Percentiles rank a stretch among this genome's conserved stretches.
Evolutionary conservation across 2,329 filamentous ascomycete species (phyloP).

Genomic region (Neofusicoccum laricinum): DNA sequence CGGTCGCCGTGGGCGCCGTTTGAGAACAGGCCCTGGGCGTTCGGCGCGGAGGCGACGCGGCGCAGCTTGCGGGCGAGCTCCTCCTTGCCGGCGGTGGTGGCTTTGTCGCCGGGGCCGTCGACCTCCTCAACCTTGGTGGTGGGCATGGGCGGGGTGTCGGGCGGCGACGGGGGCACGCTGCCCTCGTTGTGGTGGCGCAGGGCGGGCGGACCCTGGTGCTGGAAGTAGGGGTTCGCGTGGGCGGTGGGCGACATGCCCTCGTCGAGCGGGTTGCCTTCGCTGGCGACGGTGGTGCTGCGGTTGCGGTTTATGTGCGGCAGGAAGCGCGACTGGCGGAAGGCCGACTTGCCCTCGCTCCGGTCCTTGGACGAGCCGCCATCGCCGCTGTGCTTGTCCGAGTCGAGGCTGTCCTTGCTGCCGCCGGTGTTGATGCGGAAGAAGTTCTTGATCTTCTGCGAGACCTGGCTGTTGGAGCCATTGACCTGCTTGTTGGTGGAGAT

Average conservation of each 20-base stretch:
- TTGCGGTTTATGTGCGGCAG: conserved; percentile 84
- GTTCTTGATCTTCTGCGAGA: conserved; percentile 65
- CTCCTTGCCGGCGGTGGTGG: conserved; percentile 81
- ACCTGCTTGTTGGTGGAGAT: conserved; percentile 46
- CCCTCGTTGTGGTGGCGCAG: conserved; percentile 92
- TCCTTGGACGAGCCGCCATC: conserved; percentile 43
- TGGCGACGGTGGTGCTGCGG: conserved; percentile 84
- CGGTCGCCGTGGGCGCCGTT: conserved; percentile 49
- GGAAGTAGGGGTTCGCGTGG: conserved; percentile 95
- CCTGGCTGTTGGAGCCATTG: conserved; percentile 51
- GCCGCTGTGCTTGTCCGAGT: conserved; percentile 35
- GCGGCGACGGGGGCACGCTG: conserved; percentile 87
- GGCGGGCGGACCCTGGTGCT: conserved; percentile 89
- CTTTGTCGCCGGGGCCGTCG: conserved; percentile 61
- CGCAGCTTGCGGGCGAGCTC: conserved; percentile 90
- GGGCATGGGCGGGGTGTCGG: conserved; percentile 74
- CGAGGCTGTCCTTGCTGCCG: conserved; percentile 43
- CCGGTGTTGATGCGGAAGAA: conserved; percentile 66
- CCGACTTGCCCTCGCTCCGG: conserved; percentile 62
- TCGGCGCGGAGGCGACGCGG: conserved; percentile 92
- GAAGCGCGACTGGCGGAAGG: conserved; percentile 82
- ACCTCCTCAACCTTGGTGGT: conserved; percentile 63
- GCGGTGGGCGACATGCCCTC: conserved; percentile 88
- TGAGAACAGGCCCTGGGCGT: conserved; percentile 87
- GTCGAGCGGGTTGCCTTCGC: conserved; percentile 87